phyloP scores from a whole-genome alignment of 2,329 filamentous ascomycete species.

The Talaromyces funiculosus region DNA sequence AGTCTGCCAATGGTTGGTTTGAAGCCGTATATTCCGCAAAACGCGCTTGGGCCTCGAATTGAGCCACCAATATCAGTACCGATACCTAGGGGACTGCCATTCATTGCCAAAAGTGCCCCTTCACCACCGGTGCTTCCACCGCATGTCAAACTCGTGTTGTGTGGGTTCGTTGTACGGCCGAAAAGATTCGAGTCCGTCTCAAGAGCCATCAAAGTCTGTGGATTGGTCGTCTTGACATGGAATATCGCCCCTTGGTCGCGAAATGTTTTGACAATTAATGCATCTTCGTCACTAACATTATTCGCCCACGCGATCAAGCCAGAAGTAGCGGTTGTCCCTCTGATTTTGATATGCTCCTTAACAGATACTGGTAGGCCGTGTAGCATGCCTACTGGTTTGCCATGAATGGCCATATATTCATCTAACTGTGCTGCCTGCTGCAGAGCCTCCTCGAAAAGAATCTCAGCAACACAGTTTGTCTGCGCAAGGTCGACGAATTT shows the following conservation, averaged over 20 bases:
- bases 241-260: conserved; percentile 10
- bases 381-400: conserved; percentile 30
- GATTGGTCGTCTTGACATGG: conserved; percentile 7
- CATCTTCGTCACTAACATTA: conserved; percentile 14
- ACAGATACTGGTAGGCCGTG: conserved; percentile 40
- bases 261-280: conserved; percentile 15
- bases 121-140: conserved; percentile 45
- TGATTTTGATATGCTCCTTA: conserved; percentile 55
- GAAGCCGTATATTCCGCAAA: conserved; percentile 23
- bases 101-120: conserved; percentile 55
- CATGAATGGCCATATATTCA: conserved; percentile 25
- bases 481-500: not conserved
- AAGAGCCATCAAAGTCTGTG: conserved; percentile 3
- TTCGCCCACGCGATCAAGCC: conserved; percentile 29
- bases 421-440: conserved; percentile 34
- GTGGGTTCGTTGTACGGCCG: conserved; percentile 38
- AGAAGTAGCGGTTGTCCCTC: conserved; percentile 29
- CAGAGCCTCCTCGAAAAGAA: conserved; percentile 32
- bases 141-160: conserved; percentile 27
- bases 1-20: conserved; percentile 21
- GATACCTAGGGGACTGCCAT: conserved; percentile 57
- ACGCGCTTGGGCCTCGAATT: conserved; percentile 22
- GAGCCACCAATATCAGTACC: conserved; percentile 56
- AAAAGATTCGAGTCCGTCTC: conserved; percentile 35
- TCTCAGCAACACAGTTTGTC: conserved; percentile 32